These are phyloP conservation scores for Peribolospora baueri DNA, from an alignment of 768 basidiomycete genomes.

Conservation along the genomic window DNA sequence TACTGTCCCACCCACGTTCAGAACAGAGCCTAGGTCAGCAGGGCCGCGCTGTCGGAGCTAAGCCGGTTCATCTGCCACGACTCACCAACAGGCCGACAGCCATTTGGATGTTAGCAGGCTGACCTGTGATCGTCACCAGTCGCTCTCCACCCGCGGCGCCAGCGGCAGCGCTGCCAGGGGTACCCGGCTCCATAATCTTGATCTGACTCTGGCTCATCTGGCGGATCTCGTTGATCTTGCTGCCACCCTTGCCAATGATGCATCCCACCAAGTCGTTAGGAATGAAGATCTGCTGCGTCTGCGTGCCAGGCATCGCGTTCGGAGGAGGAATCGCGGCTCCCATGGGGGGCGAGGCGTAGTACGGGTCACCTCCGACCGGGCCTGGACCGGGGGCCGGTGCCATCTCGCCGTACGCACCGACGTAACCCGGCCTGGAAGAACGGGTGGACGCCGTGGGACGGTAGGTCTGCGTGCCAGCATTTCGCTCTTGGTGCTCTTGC, in stretches of 20 bases:
- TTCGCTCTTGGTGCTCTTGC: slow-evolving; percentile 41
- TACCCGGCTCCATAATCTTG: slow-evolving; percentile 77
- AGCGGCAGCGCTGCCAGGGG: slow-evolving; percentile 16
- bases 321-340: slow-evolving; percentile 19
- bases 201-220: slow-evolving; percentile 87
- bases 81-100: slow-evolving; percentile 55
- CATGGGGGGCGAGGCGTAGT: slow-evolving; percentile 16
- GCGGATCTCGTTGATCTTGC: slow-evolving; percentile 96
- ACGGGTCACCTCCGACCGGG: not conserved
- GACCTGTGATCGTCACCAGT: slow-evolving; percentile 90
- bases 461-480: not conserved
- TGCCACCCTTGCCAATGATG: slow-evolving; percentile 93
- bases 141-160: slow-evolving; percentile 15
- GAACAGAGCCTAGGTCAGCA: too few relatives aligned
- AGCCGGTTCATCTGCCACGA: not conserved
- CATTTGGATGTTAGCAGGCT: slow-evolving; percentile 81
- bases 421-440: too few relatives aligned
- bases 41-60: too few relatives aligned
- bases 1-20: too few relatives aligned
- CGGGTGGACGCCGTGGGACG: too few relatives aligned
- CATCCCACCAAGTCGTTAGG: slow-evolving; percentile 92
- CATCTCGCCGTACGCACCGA: too few relatives aligned
- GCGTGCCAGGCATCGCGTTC: slow-evolving; percentile 36
- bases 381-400: not conserved
- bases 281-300: slow-evolving; percentile 95